Conservation (phyloP, 2,329 filamentous ascomycete genomes). For the Xylaria sp. region DNA sequence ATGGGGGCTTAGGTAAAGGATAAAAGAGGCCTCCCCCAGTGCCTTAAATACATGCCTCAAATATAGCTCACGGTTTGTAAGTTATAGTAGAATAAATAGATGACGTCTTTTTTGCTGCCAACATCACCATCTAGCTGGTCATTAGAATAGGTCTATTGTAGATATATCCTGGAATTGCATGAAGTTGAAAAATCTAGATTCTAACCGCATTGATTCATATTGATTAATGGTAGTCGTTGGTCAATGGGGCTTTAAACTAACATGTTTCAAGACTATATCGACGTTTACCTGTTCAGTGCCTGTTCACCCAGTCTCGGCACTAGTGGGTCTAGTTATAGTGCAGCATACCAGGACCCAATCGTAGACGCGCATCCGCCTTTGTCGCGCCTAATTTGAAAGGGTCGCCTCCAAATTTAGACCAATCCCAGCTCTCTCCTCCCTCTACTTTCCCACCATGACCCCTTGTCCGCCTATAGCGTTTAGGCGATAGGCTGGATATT, state of each 20-base stretch:
- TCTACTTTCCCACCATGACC: conserved; percentile 49
- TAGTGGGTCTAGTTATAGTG: conserved; percentile 18
- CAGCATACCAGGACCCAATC: conserved; percentile 42
- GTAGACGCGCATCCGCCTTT: conserved; percentile 35
- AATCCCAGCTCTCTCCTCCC: conserved; percentile 39
- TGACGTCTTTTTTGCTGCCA: background rate
- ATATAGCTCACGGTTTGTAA: background rate
- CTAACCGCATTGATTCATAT: background rate
- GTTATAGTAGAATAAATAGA: background rate
- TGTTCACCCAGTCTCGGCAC: background rate
- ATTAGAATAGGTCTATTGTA: background rate
- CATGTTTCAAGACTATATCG: conserved; percentile 1
- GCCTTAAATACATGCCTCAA: background rate
- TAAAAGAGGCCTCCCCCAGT: conserved; percentile 2
- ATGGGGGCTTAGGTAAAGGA: background rate
- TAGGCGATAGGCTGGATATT: conserved; percentile 4
- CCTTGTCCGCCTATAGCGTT: conserved; percentile 31
- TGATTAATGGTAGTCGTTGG: background rate
- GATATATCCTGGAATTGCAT: background rate
- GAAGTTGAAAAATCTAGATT: background rate
- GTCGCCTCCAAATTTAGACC: conserved; percentile 29
- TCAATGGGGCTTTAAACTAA: background rate
- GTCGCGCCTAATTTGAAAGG: conserved; percentile 49
- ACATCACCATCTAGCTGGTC: background rate
- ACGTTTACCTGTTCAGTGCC: background rate